Conservation (phyloP, 148 eudicot species). For the Amaranthus cruentus region DNA sequence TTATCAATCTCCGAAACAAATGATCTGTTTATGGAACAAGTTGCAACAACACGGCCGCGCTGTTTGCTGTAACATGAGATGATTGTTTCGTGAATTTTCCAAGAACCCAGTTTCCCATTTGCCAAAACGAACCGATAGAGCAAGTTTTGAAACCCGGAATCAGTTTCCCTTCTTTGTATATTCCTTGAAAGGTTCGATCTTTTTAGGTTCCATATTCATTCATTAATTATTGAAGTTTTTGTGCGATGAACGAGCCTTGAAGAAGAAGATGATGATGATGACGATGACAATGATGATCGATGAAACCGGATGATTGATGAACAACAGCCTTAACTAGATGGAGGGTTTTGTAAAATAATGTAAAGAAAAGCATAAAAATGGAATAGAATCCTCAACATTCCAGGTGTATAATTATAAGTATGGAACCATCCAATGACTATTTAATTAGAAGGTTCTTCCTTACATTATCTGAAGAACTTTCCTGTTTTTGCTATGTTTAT, state of each 20-base stretch:
- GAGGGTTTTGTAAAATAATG: constrained; percentile 21
- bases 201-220: constrained; percentile 15
- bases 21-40: constrained; percentile 94
- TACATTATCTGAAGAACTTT: not conserved
- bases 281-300: constrained; percentile 10
- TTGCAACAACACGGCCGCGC: constrained; percentile 51
- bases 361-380: constrained; percentile 20
- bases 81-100: constrained; percentile 19
- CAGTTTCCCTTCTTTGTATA: constrained; percentile 25
- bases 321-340: constrained; percentile 17
- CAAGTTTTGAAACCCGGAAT: constrained; percentile 29
- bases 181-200: constrained; percentile 17
- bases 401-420: not conserved
- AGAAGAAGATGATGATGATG: constrained; percentile 10
- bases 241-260: not conserved
- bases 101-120: constrained; percentile 11
- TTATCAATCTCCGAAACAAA: constrained; percentile 89
- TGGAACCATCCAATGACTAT: constrained; percentile 2
- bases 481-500: not conserved
- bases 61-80: constrained; percentile 86
- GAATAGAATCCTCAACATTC: constrained; percentile 20
- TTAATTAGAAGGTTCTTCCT: not conserved
- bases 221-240: constrained; percentile 1
- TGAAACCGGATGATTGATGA: too few species aligned
- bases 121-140: constrained; percentile 15